phyloP scores from a whole-genome alignment of 805 yeast genomes.

The Kodamaea hsintzibuensis region DNA sequence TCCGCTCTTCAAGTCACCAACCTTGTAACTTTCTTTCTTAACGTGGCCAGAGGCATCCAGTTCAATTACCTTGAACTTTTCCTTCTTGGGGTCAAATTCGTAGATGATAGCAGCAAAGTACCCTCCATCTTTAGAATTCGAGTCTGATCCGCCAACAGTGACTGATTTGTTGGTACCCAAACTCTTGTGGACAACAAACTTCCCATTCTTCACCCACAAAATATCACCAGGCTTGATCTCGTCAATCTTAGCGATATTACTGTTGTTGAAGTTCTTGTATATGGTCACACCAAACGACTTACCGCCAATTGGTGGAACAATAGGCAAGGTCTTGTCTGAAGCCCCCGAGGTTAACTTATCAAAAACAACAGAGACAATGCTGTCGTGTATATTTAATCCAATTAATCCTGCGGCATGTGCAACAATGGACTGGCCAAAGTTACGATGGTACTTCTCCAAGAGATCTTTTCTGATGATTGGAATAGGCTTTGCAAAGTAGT shows the following conservation, averaged over 20 bases:
- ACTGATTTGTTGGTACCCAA: constrained; percentile 32
- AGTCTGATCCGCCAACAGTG: constrained; percentile 49
- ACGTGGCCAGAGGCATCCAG: constrained; percentile 51
- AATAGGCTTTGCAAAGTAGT: constrained; percentile 34
- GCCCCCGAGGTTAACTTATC: constrained; percentile 14
- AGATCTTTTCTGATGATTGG: constrained; percentile 48
- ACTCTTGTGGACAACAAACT: constrained; percentile 69
- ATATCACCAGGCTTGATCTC: constrained; percentile 84
- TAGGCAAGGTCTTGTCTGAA: constrained; percentile 11
- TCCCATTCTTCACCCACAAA: constrained; percentile 71
- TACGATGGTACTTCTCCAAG: constrained; percentile 49
- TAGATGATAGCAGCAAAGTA: constrained; percentile 56
- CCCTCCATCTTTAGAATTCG: constrained; percentile 30
- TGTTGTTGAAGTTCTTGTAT: constrained; percentile 49
- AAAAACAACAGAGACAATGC: constrained; percentile 26
- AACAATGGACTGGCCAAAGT: constrained; percentile 53
- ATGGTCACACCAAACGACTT: constrained; percentile 74
- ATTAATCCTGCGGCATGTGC: constrained; percentile 30
- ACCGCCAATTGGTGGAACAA: constrained; percentile 59
- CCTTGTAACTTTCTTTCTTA: constrained; percentile 60
- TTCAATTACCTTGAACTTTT: constrained; percentile 68
- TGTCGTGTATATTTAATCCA: constrained; percentile 35
- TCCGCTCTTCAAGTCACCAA: constrained; percentile 77
- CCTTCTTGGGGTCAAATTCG: constrained; percentile 74
- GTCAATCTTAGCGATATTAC: constrained; percentile 49